Base-by-base conservation (phyloP, 2,329 filamentous ascomycete species). In the Alternaria angustiovoidea region DNA sequence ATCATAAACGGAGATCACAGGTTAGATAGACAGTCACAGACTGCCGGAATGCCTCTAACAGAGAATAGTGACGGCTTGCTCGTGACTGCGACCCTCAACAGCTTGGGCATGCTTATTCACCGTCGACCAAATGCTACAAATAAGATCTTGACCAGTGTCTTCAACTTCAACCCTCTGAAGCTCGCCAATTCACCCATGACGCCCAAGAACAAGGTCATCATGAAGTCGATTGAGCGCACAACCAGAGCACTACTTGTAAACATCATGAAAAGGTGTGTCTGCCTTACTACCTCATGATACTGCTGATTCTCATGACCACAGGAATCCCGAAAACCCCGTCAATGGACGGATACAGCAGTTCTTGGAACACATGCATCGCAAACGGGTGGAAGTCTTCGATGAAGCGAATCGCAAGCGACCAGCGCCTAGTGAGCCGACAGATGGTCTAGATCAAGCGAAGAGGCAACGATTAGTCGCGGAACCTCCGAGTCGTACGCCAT, bases 141-240 rank as follows among this genome's bases (percentile, higher is more conserved):
- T 79, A 94, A 95, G 75, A 95, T 98, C 63, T 80, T 98, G 65
- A 91, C 89, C 74, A 88, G 92, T 16, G 85, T 98, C 30, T 84
- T 99, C 67, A 93, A 89, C 77, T 99, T 97, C 84, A 97, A 97
- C 74, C 95, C 95, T 0, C 82, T 97, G 44, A 93, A 91, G 78
- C 86, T 92, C 65, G 92, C 91, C 57, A 90, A 88, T 70, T 87
- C 88, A 2, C 89, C 91, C 4, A 87, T 96, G 82, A 94, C 91
- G 0, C 86, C 92, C 3, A 92, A 89, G 74, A 86, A 87, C 51
- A 93, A 91, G 69, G 90, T 99, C 61, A 88, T 94, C 70, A 86
- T 96, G 62, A 93, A 90, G 79, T 98, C 94, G 5, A 95, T 99
- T 88, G 94, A 97, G 78, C 93, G 96, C 75, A 99, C 95, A 24